A percentile compares a stretch with the other conserved stretches of the same genome.
These are phyloP conservation scores for Alternaria arborescens DNA, from an alignment of 2,329 filamentous ascomycete genomes.

Conservation along the genomic window DNA sequence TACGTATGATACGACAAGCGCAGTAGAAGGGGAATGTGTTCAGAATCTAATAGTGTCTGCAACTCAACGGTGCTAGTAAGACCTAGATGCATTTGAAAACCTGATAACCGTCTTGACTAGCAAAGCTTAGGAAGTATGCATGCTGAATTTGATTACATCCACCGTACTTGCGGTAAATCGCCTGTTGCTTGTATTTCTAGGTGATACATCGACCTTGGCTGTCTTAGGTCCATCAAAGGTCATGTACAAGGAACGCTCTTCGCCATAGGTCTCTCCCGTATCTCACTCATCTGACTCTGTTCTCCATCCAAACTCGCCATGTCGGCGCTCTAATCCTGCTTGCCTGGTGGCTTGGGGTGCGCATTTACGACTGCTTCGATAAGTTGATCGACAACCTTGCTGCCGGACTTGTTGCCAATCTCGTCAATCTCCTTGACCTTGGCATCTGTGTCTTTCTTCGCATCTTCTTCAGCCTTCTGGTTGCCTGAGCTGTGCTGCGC, in stretches of 20 bases:
- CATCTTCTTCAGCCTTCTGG: slow-evolving; percentile 74
- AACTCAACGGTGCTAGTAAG: not conserved
- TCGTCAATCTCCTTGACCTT: slow-evolving; percentile 84
- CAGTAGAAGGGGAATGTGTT: not conserved
- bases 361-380: slow-evolving; percentile 86
- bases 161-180: slow-evolving; percentile 3
- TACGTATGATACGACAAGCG: not conserved
- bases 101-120: not conserved
- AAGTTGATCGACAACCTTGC: slow-evolving; percentile 82
- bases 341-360: slow-evolving; percentile 71
- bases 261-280: not conserved
- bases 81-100: not conserved
- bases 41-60: not conserved
- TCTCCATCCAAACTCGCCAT: not conserved
- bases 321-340: slow-evolving; percentile 15
- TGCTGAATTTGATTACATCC: not conserved
- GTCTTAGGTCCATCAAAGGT: not conserved
- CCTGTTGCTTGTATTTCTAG: slow-evolving; percentile 24
- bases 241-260: slow-evolving; percentile 19
- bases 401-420: slow-evolving; percentile 80
- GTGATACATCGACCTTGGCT: slow-evolving; percentile 8
- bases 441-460: slow-evolving; percentile 79
- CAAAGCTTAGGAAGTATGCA: not conserved
- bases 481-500: slow-evolving; percentile 89
- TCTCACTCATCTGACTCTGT: not conserved